Conservation (phyloP, 352 stramenopile genomes). For the Phytophthora europaea region DNA sequence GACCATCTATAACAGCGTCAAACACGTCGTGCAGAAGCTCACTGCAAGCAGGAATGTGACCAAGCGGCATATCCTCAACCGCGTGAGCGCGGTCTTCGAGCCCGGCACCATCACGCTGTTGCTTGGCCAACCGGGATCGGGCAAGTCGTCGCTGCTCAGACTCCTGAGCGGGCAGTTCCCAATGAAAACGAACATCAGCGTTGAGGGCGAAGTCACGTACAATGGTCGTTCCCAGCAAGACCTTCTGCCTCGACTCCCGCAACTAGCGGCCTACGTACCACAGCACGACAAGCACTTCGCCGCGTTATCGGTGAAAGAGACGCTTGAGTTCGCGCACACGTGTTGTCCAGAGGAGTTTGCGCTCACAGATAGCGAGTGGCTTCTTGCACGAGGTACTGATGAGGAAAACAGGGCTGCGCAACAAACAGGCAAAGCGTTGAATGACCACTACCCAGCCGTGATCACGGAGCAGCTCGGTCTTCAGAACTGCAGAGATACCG, state of each 20-base stretch:
- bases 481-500: constrained; percentile 46
- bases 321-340: constrained; percentile 32
- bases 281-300: constrained; percentile 38
- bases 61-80: constrained; percentile 34
- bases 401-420: constrained; percentile 29
- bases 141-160: constrained; percentile 52
- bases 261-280: constrained; percentile 32
- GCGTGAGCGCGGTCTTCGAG: constrained; percentile 41
- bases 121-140: constrained; percentile 45
- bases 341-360: constrained; percentile 21
- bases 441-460: constrained; percentile 34
- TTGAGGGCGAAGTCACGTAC: constrained; percentile 43
- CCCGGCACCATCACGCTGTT: constrained; percentile 42
- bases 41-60: constrained; percentile 4
- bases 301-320: constrained; percentile 35
- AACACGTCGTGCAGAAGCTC: constrained; percentile 16
- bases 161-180: constrained; percentile 40
- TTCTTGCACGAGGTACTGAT: constrained; percentile 32
- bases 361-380: neutral
- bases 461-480: constrained; percentile 38
- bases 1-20: constrained; percentile 38
- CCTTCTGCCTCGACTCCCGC: constrained; percentile 13
- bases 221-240: constrained; percentile 22
- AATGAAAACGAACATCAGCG: constrained; percentile 29
- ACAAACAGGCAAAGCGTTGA: constrained; percentile 9